A percentile compares a stretch with the other conserved stretches of the same genome.
phyloP scores from a whole-genome alignment of 306 rosid genomes.

The Citrullus amarus region DNA sequence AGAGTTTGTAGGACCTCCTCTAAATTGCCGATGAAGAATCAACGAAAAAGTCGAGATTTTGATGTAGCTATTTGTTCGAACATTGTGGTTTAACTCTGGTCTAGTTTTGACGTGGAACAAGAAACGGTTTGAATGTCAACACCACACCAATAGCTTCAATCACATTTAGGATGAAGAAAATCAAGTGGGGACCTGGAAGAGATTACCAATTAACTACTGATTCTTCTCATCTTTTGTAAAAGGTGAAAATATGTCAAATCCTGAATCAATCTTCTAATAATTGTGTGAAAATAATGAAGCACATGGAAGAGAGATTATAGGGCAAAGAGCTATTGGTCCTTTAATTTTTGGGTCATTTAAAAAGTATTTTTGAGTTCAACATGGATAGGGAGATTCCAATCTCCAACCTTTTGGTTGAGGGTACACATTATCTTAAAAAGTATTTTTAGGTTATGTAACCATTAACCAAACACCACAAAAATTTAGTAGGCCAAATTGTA shows the following conservation, averaged over 20 bases:
- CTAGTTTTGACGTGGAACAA: not conserved
- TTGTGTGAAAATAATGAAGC: not conserved
- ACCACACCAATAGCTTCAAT: constrained; percentile 26
- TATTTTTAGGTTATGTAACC: not conserved
- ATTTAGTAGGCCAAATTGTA: not conserved
- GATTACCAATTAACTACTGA: not conserved
- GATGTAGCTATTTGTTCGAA: not conserved
- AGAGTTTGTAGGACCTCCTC: not conserved
- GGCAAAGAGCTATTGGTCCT: too few relatives aligned
- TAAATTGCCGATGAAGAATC: not conserved
- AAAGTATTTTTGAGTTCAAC: too few relatives aligned
- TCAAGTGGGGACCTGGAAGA: constrained; percentile 29
- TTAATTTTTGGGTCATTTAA: too few relatives aligned
- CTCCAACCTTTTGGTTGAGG: too few relatives aligned
- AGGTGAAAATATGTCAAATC: not conserved
- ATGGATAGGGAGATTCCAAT: too few relatives aligned
- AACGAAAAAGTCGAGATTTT: not conserved
- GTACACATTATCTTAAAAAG: not conserved
- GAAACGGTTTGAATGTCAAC: constrained; percentile 33
- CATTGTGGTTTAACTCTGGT: not conserved
- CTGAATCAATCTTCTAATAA: not conserved
- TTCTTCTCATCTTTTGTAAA: not conserved
- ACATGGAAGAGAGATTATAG: too few relatives aligned
- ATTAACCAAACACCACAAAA: too few relatives aligned
- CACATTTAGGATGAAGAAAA: constrained; percentile 35